Conservation (phyloP, 164 flowering plant species). For the Piper longum region DNA sequence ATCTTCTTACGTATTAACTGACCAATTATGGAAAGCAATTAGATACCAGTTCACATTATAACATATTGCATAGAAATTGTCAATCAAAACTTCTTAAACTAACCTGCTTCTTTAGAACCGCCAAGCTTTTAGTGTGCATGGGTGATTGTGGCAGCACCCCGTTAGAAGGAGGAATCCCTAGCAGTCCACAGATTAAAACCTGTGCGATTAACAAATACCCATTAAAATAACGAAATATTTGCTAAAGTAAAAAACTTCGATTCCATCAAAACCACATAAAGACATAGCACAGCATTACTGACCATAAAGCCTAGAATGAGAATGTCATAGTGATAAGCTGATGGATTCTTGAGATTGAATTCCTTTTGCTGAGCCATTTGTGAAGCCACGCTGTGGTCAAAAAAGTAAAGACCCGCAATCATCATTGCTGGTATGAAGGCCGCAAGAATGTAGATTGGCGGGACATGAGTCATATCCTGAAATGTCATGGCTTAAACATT, state of each 20-base stretch:
- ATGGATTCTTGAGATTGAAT: slow-evolving; percentile 39
- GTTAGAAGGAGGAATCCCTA: slow-evolving; percentile 44
- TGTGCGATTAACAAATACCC: slow-evolving; percentile 9
- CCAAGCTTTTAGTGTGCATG: slow-evolving; percentile 51
- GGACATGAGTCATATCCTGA: slow-evolving; percentile 46
- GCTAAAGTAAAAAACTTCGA: not conserved
- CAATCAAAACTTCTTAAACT: slow-evolving; percentile 1
- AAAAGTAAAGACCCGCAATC: slow-evolving; percentile 46
- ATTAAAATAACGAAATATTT: not conserved
- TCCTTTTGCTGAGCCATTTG: slow-evolving; percentile 51
- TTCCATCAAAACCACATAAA: not conserved
- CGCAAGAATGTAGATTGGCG: slow-evolving; percentile 28
- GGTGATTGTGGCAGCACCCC: slow-evolving; percentile 57
- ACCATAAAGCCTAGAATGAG: slow-evolving; percentile 43
- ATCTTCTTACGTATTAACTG: slow-evolving; percentile 43
- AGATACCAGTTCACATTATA: not conserved
- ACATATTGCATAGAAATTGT: not conserved
- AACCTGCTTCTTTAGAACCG: slow-evolving; percentile 42
- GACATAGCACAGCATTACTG: not conserved
- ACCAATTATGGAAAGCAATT: not conserved
- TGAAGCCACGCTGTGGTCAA: slow-evolving; percentile 49
- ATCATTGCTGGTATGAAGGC: slow-evolving; percentile 42
- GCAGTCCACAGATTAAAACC: slow-evolving; percentile 39
- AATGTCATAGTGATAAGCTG: slow-evolving; percentile 40
- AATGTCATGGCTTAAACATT: not conserved